Conservation (phyloP, 805 yeast genomes). For the Crinitomyces ghanaensis region DNA sequence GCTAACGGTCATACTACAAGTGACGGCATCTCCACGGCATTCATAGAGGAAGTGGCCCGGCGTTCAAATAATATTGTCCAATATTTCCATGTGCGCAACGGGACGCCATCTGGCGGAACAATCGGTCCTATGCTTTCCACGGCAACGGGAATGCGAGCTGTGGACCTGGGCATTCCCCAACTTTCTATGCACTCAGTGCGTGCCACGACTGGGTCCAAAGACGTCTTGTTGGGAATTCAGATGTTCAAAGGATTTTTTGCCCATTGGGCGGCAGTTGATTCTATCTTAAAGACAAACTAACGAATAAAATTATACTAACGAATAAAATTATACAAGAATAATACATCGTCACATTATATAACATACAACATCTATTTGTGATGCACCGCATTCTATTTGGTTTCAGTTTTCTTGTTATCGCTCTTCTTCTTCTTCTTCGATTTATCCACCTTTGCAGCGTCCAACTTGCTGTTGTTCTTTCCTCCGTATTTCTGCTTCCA, state of each 20-base stretch:
- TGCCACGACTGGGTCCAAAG: constrained; percentile 67
- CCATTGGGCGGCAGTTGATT: constrained; percentile 46
- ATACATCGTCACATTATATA: no score
- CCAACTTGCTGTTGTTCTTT: no score
- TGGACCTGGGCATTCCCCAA: constrained; percentile 76
- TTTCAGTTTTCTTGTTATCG: no score
- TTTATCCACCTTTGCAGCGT: no score
- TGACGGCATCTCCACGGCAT: constrained; percentile 58
- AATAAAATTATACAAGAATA: no score
- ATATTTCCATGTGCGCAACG: constrained; percentile 76
- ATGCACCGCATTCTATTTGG: no score
- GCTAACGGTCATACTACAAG: constrained; percentile 77
- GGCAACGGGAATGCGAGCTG: constrained; percentile 31
- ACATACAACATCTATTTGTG: no score
- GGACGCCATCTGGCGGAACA: constrained; percentile 75
- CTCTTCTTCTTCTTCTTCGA: no score
- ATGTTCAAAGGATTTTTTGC: constrained; percentile 58
- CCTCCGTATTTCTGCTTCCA: constrained; percentile 90
- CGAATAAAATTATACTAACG: no score
- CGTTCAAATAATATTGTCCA: constrained; percentile 53
- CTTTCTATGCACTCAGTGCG: constrained; percentile 79
- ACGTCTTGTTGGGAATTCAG: constrained; percentile 58
- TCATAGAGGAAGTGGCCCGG: constrained; percentile 57
- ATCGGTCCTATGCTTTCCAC: constrained; percentile 51
- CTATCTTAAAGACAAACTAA: no score